These are phyloP conservation scores for Quambalaria eucalypti DNA, from an alignment of 1,284 basidiomycete genomes.

Conservation along the genomic window DNA sequence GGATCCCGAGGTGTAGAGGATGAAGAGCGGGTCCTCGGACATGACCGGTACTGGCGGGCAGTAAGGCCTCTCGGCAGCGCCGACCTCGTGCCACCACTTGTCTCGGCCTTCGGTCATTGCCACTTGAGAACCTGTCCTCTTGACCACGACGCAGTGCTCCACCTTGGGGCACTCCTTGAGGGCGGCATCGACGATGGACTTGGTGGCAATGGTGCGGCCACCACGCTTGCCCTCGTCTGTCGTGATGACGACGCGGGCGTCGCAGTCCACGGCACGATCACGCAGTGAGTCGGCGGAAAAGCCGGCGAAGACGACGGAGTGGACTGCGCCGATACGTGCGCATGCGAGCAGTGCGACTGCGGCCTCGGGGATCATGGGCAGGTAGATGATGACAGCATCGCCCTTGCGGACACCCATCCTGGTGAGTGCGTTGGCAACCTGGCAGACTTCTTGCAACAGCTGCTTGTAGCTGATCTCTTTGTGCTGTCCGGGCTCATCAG, in stretches of 20 bases:
- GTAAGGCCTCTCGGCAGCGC: conserved; percentile 72
- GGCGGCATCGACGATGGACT: conserved; percentile 83
- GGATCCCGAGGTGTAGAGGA: conserved; percentile 88
- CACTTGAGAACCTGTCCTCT: conserved; percentile 74
- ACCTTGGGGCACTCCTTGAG: conserved; percentile 75
- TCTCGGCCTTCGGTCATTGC: conserved; percentile 79
- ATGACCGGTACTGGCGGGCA: conserved; percentile 79
- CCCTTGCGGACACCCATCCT: conserved; percentile 86
- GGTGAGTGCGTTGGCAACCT: conserved; percentile 84
- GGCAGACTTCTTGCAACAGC: conserved; percentile 71
- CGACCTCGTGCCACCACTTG: conserved; percentile 93
- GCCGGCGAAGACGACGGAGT: conserved; percentile 97
- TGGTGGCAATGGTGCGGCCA: conserved; percentile 90
- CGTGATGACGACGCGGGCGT: conserved; percentile 81
- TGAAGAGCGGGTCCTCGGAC: conserved; percentile 90
- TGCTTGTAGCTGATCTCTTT: conserved; percentile 67
- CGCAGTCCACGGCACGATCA: conserved; percentile 85
- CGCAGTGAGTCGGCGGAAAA: conserved; percentile 94
- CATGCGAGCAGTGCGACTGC: conserved; percentile 93
- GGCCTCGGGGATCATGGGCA: conserved; percentile 56
- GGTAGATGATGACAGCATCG: conserved; percentile 65
- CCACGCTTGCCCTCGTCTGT: conserved; percentile 90
- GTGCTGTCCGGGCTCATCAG: conserved; percentile 81
- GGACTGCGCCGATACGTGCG: conserved; percentile 90
- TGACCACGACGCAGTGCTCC: conserved; percentile 82